These are phyloP conservation scores for Ceratocystis diversiconidia DNA, from an alignment of 2,329 filamentous ascomycete genomes.

Conservation along the genomic window DNA sequence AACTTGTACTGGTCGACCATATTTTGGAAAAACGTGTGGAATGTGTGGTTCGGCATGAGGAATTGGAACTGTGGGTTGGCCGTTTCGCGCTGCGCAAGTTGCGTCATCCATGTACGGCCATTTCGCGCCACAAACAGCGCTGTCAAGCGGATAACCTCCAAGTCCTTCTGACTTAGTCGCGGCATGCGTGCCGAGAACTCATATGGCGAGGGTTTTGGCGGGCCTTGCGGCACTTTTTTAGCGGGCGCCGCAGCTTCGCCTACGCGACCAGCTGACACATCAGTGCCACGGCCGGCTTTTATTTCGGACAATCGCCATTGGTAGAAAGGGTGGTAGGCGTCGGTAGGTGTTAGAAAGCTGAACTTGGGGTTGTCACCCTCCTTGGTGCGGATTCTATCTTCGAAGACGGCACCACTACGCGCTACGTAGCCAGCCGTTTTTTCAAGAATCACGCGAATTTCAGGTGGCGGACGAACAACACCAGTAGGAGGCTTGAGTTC, in stretches of 20 bases:
- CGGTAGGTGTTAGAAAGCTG: constrained; percentile 64
- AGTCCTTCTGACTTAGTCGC: constrained; percentile 87
- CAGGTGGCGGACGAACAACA: constrained; percentile 76
- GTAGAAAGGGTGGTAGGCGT: constrained; percentile 82
- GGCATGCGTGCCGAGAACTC: constrained; percentile 94
- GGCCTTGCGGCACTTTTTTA: constrained; percentile 58
- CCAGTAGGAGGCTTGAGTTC: constrained; percentile 66
- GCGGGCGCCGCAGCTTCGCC: constrained; percentile 43
- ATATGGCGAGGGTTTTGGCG: constrained; percentile 72
- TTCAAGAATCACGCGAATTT: constrained; percentile 72
- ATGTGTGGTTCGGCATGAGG: constrained; percentile 82
- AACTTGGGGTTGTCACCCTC: constrained; percentile 79
- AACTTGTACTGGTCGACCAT: constrained; percentile 88
- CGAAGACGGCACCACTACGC: constrained; percentile 52
- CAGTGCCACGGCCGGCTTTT: constrained; percentile 66
- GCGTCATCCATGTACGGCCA: constrained; percentile 81
- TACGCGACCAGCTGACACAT: constrained; percentile 59
- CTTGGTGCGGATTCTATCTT: constrained; percentile 75
- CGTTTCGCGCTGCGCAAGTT: constrained; percentile 73
- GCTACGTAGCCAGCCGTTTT: constrained; percentile 90
- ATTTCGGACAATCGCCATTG: constrained; percentile 82
- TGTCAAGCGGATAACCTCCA: constrained; percentile 60
- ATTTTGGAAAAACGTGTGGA: constrained; percentile 89
- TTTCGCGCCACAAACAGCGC: constrained; percentile 88
- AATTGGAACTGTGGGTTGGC: constrained; percentile 95